Evolutionary conservation across 2,329 filamentous ascomycete species (phyloP).

Genomic region (Magnaporthiopsis poae): DNA sequence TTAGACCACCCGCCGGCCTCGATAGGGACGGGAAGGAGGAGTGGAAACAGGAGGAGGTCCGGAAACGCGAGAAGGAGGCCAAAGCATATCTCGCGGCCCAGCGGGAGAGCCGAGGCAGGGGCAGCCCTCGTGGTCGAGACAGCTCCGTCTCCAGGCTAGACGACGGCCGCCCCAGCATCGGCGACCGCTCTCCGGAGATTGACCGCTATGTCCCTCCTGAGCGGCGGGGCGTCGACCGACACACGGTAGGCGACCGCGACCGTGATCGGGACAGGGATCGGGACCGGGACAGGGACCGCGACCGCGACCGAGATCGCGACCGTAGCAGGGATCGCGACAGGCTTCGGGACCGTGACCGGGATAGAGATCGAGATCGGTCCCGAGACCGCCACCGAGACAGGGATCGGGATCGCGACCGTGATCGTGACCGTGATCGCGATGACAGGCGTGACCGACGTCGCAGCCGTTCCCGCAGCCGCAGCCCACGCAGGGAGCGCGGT

Average conservation of each 20-base stretch:
- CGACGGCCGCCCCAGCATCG: conserved; percentile 32
- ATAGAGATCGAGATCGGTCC: conserved; percentile 9
- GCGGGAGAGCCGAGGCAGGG: conserved; percentile 50
- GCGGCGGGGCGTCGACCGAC: conserved; percentile 24
- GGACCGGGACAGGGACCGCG: conserved; percentile 13
- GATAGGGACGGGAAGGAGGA: conserved; percentile 42
- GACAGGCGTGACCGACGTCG: too few species aligned
- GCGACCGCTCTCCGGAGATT: conserved; percentile 35
- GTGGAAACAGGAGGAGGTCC: conserved; percentile 53
- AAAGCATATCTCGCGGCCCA: conserved; percentile 55
- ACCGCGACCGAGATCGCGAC: conserved; percentile 21
- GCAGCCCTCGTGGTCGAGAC: conserved; percentile 48
- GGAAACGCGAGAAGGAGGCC: conserved; percentile 41
- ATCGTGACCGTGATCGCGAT: conserved; percentile 22
- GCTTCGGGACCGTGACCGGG: conserved; percentile 21
- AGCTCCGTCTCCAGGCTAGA: not conserved
- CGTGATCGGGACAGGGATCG: conserved; percentile 13
- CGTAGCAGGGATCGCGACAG: conserved; percentile 21
- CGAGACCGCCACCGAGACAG: conserved; percentile 12
- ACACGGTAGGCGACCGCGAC: conserved; percentile 15
- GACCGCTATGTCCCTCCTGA: conserved; percentile 39
- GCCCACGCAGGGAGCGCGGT: too few species aligned
- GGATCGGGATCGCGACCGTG: conserved; percentile 19
- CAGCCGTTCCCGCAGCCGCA: too few species aligned
- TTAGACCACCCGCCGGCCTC: conserved; percentile 28